Evolutionary conservation across 192 early-diverging fungal genomes (phyloP).

Genomic region (Geranomyces variabilis): DNA sequence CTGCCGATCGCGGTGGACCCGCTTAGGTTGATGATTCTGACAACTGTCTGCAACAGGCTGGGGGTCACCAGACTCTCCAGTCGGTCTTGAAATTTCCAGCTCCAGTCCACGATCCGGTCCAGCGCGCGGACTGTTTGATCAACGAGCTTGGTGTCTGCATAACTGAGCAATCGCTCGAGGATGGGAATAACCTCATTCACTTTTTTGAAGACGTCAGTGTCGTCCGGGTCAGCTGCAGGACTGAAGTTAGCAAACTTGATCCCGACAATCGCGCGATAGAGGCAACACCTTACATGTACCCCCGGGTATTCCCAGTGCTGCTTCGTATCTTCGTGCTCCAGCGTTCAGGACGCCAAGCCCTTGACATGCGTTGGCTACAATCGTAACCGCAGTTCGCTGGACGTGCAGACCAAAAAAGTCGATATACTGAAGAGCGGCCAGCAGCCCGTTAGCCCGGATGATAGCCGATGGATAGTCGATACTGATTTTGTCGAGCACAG

Average conservation of each 20-base stretch:
- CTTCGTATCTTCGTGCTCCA: conserved; percentile 5
- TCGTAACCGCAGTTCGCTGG: conserved; percentile 79
- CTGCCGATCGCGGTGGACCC: conserved; percentile 16
- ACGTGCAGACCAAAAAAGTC: conserved; percentile 89
- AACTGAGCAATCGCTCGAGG: conserved; percentile 68
- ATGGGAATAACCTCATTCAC: conserved; percentile 66
- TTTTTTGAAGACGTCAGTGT: conserved; percentile 5
- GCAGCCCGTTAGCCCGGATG: conserved; percentile 72
- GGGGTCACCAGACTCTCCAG: conserved; percentile 65
- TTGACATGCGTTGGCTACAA: conserved; percentile 53
- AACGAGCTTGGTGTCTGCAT: conserved; percentile 74
- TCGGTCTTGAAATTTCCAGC: conserved; percentile 51
- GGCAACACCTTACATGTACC: not conserved
- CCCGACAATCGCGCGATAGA: not conserved
- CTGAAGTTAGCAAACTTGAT: not conserved
- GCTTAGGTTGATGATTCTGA: conserved; percentile 57
- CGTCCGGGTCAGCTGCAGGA: not conserved
- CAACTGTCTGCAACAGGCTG: conserved; percentile 58
- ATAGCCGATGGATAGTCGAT: conserved; percentile 72
- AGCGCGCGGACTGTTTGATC: conserved; percentile 70
- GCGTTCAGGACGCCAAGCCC: conserved; percentile 25
- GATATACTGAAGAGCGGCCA: conserved; percentile 77
- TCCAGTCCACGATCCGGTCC: conserved; percentile 67
- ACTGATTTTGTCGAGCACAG: conserved; percentile 77
- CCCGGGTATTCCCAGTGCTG: not conserved